phyloP scores from a whole-genome alignment of 2,329 filamentous ascomycete genomes.

The Trichoderma citrinoviride region DNA sequence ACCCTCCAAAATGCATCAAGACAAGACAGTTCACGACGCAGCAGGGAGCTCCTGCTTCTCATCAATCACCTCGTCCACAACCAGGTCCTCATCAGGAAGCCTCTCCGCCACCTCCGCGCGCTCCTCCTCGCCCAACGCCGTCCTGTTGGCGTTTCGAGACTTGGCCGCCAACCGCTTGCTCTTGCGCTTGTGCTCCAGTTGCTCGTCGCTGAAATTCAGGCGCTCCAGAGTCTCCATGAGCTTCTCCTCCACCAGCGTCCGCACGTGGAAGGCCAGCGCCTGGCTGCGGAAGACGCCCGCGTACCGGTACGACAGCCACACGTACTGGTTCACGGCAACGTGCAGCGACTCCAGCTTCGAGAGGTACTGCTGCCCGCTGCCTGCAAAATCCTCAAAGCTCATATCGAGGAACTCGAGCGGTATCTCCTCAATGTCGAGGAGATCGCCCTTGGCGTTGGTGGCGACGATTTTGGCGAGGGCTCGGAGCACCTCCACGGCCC shows the following conservation, averaged over 20 bases:
- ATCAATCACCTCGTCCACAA: conserved; percentile 18
- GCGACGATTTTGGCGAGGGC: conserved; percentile 70
- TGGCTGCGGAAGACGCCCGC: conserved; percentile 75
- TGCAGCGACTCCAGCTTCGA: conserved; percentile 73
- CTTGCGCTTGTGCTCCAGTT: conserved; percentile 31
- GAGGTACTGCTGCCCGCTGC: conserved; percentile 56
- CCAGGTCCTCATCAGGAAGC: conserved; percentile 25
- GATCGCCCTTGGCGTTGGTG: conserved; percentile 59
- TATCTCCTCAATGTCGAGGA: conserved; percentile 69
- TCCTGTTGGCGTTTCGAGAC: conserved; percentile 20
- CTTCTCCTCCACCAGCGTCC: conserved; percentile 70
- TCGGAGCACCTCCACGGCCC: conserved; percentile 51
- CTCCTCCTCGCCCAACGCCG: conserved; percentile 22
- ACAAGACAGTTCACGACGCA: not conserved
- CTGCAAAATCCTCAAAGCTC: conserved; percentile 42
- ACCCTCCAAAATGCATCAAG: not conserved
- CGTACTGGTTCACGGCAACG: conserved; percentile 76
- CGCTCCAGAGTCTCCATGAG: conserved; percentile 53
- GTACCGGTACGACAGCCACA: conserved; percentile 92
- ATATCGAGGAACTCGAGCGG: conserved; percentile 73
- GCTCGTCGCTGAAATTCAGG: conserved; percentile 49
- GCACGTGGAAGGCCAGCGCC: conserved; percentile 73
- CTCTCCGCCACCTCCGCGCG: conserved; percentile 23
- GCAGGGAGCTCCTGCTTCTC: not conserved
- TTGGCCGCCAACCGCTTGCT: conserved; percentile 27